phyloP scores from a whole-genome alignment of 2,329 filamentous ascomycete genomes.

The Alternaria dauci region DNA sequence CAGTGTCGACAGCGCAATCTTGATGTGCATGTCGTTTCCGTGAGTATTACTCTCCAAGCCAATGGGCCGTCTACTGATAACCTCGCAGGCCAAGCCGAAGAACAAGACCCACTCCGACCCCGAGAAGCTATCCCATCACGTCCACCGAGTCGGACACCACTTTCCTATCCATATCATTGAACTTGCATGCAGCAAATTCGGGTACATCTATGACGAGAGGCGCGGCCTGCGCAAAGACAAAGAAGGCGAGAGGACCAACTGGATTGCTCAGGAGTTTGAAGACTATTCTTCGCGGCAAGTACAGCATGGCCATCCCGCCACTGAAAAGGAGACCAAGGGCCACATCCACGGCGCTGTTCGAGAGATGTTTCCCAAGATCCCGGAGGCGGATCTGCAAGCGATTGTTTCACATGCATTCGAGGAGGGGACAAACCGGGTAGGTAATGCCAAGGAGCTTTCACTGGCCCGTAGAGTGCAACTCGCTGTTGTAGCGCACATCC shows the following conservation, averaged over 20 bases:
- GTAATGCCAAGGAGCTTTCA: constrained; percentile 63
- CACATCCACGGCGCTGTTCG: constrained; percentile 66
- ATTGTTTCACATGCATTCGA: constrained; percentile 69
- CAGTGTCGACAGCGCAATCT: constrained; percentile 63
- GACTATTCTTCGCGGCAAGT: constrained; percentile 42
- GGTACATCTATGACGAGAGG: constrained; percentile 36
- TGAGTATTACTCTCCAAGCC: constrained; percentile 51
- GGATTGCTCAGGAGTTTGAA: constrained; percentile 48
- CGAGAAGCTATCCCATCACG: constrained; percentile 66
- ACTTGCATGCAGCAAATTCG: constrained; percentile 63
- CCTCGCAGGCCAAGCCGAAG: constrained; percentile 50
- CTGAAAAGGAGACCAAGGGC: constrained; percentile 59
- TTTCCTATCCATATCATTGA: constrained; percentile 68
- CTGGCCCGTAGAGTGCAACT: constrained; percentile 67
- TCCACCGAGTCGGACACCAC: constrained; percentile 69
- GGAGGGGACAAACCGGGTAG: constrained; percentile 66
- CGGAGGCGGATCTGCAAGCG: constrained; percentile 63
- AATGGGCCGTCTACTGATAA: constrained; percentile 15
- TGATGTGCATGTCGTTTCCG: constrained; percentile 67
- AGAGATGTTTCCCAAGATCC: constrained; percentile 70
- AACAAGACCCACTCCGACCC: constrained; percentile 60
- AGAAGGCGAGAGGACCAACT: constrained; percentile 32
- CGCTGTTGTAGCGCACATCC: constrained; percentile 68
- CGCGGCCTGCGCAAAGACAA: constrained; percentile 34
- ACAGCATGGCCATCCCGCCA: constrained; percentile 36